Percentiles rank a stretch among this genome's conserved stretches.
phyloP scores from a whole-genome alignment of 257 asterid species.

The Solanum tarapatanum region DNA sequence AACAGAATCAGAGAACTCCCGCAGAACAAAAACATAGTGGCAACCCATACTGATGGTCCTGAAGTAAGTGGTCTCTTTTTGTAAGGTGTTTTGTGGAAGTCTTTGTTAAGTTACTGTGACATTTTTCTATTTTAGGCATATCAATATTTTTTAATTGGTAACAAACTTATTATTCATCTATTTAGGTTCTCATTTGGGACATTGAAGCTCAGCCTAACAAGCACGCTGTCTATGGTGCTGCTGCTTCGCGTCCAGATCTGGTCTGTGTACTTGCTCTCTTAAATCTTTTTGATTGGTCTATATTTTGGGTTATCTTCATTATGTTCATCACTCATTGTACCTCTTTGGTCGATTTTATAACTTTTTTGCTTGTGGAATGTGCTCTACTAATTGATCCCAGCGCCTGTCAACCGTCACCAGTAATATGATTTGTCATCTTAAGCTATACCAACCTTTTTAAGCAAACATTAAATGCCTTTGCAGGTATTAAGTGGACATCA shows the following conservation, averaged over 20 bases:
- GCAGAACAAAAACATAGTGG: slow-evolving; percentile 79
- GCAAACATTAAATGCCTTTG: neutral
- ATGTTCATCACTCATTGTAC: neutral
- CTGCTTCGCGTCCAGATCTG: slow-evolving; percentile 88
- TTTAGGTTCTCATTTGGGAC: slow-evolving; percentile 94
- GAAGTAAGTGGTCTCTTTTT: slow-evolving; percentile 46
- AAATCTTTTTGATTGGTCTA: neutral
- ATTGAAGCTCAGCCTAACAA: slow-evolving; percentile 91
- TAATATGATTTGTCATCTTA: neutral
- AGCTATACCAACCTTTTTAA: neutral
- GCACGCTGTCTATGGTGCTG: slow-evolving; percentile 80
- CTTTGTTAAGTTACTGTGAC: neutral
- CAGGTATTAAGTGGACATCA: slow-evolving; percentile 88
- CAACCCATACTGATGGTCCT: slow-evolving; percentile 93
- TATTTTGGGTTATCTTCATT: neutral
- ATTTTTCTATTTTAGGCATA: neutral
- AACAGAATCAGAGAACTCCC: slow-evolving; percentile 98
- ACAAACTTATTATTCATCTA: neutral
- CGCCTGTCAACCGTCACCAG: neutral
- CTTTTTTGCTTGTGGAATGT: neutral
- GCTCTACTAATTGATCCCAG: neutral
- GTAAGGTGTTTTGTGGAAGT: neutral
- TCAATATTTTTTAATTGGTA: neutral
- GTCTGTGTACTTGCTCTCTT: slow-evolving; percentile 17
- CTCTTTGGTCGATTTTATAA: neutral